These are phyloP conservation scores for Trichophyton verrucosum DNA, from an alignment of 2,329 filamentous ascomycete species.

Conservation along the genomic window DNA sequence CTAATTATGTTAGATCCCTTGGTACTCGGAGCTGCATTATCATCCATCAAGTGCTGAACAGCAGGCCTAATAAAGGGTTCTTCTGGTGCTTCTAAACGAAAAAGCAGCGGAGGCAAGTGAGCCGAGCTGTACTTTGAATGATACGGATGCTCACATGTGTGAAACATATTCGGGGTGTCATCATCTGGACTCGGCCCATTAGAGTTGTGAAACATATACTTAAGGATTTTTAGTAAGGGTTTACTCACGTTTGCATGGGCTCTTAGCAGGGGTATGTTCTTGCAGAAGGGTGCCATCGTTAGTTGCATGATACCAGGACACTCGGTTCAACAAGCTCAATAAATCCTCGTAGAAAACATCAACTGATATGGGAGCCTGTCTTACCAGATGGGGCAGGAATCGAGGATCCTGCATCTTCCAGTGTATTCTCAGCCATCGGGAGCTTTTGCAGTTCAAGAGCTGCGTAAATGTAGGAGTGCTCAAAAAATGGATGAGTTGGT, in stretches of 20 bases:
- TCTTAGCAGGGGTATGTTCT: neutral
- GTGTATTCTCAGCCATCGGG: neutral
- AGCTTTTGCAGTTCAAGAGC: neutral
- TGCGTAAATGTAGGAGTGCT: neutral
- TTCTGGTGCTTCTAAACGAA: slow-evolving; percentile 15
- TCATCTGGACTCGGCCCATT: neutral
- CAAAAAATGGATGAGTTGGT: neutral
- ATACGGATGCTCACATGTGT: slow-evolving; percentile 19
- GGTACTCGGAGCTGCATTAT: slow-evolving; percentile 11
- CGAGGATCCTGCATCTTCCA: neutral
- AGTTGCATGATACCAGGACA: neutral
- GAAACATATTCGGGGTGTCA: slow-evolving; percentile 5
- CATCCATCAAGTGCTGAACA: slow-evolving; percentile 10
- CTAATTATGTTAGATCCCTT: slow-evolving; percentile 13
- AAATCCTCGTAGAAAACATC: neutral
- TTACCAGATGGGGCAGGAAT: neutral
- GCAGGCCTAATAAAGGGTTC: neutral
- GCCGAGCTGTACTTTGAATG: slow-evolving; percentile 14
- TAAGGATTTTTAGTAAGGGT: neutral
- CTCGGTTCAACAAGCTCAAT: no score
- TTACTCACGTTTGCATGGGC: neutral
- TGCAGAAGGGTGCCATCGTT: neutral
- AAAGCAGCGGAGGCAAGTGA: slow-evolving; percentile 18
- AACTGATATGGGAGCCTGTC: neutral
- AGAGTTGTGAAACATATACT: neutral